Percentiles rank a stretch among this genome's conserved stretches.
These are phyloP conservation scores for Phyllosticta ampelicida DNA, from an alignment of 2,329 filamentous ascomycete genomes.

Conservation along the genomic window DNA sequence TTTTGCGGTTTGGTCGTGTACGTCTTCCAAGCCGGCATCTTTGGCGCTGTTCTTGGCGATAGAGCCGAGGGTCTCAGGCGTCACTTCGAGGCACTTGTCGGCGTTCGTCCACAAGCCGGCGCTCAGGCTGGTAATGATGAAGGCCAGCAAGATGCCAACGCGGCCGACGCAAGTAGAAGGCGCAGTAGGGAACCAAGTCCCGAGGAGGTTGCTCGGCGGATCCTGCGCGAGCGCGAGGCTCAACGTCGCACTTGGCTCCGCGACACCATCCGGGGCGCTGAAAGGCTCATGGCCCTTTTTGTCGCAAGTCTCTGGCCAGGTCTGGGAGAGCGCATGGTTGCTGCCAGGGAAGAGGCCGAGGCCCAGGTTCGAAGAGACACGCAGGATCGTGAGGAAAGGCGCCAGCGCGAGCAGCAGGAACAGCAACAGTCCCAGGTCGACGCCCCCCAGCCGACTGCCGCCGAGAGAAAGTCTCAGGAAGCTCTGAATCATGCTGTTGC, in stretches of 20 bases:
- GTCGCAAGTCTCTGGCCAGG: slow-evolving; percentile 52
- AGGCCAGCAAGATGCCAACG: background rate
- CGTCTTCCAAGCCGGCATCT: slow-evolving; percentile 20
- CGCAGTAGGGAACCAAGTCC: slow-evolving; percentile 16
- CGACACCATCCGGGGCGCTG: slow-evolving; percentile 34
- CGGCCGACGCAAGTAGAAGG: background rate
- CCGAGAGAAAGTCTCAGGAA: background rate
- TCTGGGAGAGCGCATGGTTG: slow-evolving; percentile 50
- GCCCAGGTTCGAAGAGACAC: slow-evolving; percentile 9
- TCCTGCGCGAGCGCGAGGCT: slow-evolving; percentile 27
- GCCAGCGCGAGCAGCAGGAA: background rate
- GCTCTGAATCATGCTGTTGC: background rate
- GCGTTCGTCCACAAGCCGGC: background rate
- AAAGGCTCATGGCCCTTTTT: slow-evolving; percentile 50
- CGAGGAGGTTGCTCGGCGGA: slow-evolving; percentile 31
- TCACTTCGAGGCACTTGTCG: slow-evolving; percentile 30
- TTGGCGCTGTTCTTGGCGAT: slow-evolving; percentile 18
- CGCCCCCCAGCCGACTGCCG: background rate
- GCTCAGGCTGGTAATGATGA: background rate
- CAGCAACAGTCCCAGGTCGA: background rate
- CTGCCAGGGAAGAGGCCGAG: slow-evolving; percentile 41
- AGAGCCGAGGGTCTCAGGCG: slow-evolving; percentile 18
- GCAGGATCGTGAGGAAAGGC: slow-evolving; percentile 3
- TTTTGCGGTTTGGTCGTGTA: slow-evolving; percentile 26
- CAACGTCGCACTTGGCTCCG: slow-evolving; percentile 21